Evolutionary conservation across 345 rosid genomes (phyloP).

Genomic region (Lenwebbia sp.): DNA sequence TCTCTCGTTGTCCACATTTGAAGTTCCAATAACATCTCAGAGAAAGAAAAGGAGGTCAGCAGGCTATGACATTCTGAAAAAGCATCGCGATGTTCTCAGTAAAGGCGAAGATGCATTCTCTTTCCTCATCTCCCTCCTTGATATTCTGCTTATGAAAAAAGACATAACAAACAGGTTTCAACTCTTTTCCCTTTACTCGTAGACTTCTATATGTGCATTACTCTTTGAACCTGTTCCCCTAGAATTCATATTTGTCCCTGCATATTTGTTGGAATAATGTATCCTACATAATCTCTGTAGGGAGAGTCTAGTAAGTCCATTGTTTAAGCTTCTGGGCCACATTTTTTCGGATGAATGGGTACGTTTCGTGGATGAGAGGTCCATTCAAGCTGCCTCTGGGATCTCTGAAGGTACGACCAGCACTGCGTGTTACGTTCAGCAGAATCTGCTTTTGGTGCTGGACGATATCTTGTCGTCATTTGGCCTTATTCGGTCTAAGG

Average conservation of each 20-base stretch:
- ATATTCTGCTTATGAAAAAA: conserved; percentile 68
- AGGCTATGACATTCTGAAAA: conserved; percentile 5
- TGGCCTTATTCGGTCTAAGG: conserved; percentile 29
- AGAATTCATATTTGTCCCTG: background rate
- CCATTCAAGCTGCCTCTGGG: conserved; percentile 29
- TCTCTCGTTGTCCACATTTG: conserved; percentile 30
- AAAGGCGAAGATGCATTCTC: conserved; percentile 32
- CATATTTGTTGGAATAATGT: background rate
- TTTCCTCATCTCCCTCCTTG: conserved; percentile 64
- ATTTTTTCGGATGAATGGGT: conserved; percentile 40
- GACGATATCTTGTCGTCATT: conserved; percentile 52
- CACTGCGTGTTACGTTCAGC: conserved; percentile 35
- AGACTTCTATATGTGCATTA: background rate
- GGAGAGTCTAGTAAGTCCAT: conserved; percentile 58
- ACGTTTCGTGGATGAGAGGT: conserved; percentile 14
- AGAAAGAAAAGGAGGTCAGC: conserved; percentile 52
- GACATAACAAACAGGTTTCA: conserved; percentile 63
- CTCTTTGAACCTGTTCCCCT: background rate
- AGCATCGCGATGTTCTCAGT: conserved; percentile 11
- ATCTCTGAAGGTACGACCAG: conserved; percentile 19
- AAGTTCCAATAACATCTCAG: conserved; percentile 10
- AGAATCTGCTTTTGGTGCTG: conserved; percentile 53
- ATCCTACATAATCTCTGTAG: conserved; percentile 19
- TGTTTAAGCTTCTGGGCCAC: conserved; percentile 63
- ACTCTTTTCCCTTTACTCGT: background rate